Conservation (phyloP, 2,329 filamentous ascomycete species). For the Chaetomiaceae sp. region DNA sequence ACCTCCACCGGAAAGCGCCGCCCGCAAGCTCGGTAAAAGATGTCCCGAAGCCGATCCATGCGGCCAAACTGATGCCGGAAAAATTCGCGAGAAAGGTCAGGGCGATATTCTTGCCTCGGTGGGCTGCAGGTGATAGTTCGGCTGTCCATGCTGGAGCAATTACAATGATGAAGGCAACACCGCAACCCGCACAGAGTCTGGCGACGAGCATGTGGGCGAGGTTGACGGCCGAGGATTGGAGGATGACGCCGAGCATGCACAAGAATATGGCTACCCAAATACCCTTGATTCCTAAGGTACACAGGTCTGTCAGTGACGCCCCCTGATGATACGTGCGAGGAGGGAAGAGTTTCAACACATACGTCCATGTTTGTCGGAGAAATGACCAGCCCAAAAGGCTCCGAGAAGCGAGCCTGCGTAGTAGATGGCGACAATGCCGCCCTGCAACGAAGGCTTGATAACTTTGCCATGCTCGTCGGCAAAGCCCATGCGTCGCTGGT, state of each 20-base stretch:
- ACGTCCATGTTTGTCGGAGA: constrained; percentile 2
- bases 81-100: constrained; percentile 1
- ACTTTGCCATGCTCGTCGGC: constrained; percentile 2
- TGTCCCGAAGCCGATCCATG: constrained; percentile 1
- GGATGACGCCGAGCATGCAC: constrained; percentile 1
- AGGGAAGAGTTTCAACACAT: background rate
- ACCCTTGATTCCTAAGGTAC: background rate
- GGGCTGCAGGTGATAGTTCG: constrained; percentile 2
- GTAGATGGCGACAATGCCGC: constrained; percentile 2
- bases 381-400: background rate
- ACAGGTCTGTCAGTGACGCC: background rate
- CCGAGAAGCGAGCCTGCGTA: constrained; percentile 1
- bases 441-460: background rate
- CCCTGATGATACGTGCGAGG: background rate
- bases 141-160: constrained; percentile 1
- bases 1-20: background rate
- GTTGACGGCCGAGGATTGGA: background rate
- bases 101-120: constrained; percentile 4
- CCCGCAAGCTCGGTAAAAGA: background rate
- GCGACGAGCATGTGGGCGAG: constrained; percentile 2
- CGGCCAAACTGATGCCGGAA: background rate
- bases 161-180: constrained; percentile 4
- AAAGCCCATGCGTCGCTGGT: background rate
- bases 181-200: constrained; percentile 1
- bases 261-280: background rate